These are phyloP conservation scores for Geotrichum citri-aurantii DNA, from an alignment of 1,139 yeast species.

Conservation along the genomic window DNA sequence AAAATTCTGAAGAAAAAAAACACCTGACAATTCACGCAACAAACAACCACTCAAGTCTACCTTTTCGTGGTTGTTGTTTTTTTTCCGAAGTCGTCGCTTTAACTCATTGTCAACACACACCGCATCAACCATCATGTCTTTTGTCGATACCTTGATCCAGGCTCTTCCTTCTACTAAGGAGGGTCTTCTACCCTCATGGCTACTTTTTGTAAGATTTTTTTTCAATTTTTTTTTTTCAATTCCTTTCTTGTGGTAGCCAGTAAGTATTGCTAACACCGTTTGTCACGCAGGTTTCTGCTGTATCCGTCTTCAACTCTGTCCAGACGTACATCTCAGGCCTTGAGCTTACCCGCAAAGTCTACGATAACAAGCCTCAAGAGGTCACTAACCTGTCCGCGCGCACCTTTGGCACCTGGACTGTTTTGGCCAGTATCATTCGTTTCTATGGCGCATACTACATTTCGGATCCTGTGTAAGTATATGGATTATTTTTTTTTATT, in stretches of 20 bases:
- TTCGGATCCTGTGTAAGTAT: conserved; percentile 47
- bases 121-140: conserved; percentile 4
- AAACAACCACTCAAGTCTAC: no score
- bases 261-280: background rate
- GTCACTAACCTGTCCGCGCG: conserved; percentile 80
- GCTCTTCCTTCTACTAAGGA: conserved; percentile 40
- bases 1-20: no score
- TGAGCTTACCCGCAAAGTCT: conserved; percentile 70
- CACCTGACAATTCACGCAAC: no score
- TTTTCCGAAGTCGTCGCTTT: no score
- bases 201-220: conserved; percentile 43
- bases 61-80: no score
- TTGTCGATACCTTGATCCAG: conserved; percentile 12
- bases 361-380: conserved; percentile 57
- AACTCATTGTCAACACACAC: background rate
- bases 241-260: background rate
- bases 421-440: conserved; percentile 77
- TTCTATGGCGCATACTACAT: conserved; percentile 80
- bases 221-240: background rate
- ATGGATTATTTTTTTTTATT: background rate
- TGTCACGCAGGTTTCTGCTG: conserved; percentile 58
- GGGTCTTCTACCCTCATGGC: conserved; percentile 63
- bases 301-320: conserved; percentile 80
- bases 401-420: conserved; percentile 97
- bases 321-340: conserved; percentile 82